A percentile compares a stretch with the other conserved stretches of the same genome.
phyloP scores from a whole-genome alignment of 2,329 filamentous ascomycete genomes.

The Fusarium sp. region DNA sequence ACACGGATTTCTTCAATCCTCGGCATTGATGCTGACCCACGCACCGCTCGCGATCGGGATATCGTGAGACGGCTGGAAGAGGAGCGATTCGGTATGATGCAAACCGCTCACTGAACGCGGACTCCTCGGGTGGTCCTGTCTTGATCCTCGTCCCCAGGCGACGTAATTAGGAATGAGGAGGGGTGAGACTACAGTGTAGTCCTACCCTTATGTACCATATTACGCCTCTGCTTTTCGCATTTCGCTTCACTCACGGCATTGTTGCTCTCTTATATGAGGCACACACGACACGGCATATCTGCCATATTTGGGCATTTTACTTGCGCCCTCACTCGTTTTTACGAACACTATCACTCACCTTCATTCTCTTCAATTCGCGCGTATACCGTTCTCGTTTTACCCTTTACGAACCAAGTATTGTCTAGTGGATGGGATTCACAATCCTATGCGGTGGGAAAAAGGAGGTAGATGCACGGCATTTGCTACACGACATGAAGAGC shows the following conservation, averaged over 20 bases:
- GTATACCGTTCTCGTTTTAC: conserved; percentile 31
- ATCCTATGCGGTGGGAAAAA: conserved; percentile 39
- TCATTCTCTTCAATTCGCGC: conserved; percentile 42
- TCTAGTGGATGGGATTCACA: conserved; percentile 47
- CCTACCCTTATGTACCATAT: conserved; percentile 39
- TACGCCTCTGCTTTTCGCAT: conserved; percentile 39
- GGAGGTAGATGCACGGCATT: conserved; percentile 43
- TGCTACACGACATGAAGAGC: conserved; percentile 51
- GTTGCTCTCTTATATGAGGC: conserved; percentile 21
- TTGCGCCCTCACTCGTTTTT: conserved; percentile 41
- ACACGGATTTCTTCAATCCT: conserved; percentile 76
- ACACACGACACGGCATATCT: conserved; percentile 40
- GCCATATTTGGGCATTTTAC: conserved; percentile 40
- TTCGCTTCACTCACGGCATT: conserved; percentile 42
- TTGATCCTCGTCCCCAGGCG: conserved; percentile 20
- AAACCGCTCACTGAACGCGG: conserved; percentile 44
- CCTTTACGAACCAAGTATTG: conserved; percentile 48
- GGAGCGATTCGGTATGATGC: conserved; percentile 59
- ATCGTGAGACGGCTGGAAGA: conserved; percentile 71
- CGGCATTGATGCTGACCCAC: conserved; percentile 71
- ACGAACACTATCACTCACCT: conserved; percentile 31
- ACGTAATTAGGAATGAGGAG: conserved; percentile 33
- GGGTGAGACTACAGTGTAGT: conserved; percentile 15
- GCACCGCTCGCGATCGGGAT: conserved; percentile 71
- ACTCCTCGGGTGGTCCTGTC: conserved; percentile 19